phyloP scores from a whole-genome alignment of 768 basidiomycete genomes.

The Dioszegia crocea region DNA sequence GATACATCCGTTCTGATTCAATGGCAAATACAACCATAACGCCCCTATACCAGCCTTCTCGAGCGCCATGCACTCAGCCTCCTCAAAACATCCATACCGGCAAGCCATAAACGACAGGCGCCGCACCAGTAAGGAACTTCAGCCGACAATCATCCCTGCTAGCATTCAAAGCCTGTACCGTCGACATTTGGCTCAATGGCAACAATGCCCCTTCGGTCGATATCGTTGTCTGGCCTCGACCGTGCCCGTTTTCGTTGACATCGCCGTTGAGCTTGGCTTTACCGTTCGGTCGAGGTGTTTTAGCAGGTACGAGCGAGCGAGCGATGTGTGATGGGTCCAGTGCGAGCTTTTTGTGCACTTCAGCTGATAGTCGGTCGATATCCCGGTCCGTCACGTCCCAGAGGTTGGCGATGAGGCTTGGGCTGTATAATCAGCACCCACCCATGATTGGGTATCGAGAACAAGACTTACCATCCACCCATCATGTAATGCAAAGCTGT shows the following conservation, averaged over 20 bases:
- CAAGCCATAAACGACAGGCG: slow-evolving; percentile 91
- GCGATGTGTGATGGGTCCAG: slow-evolving; percentile 51
- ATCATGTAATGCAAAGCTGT: slow-evolving; percentile 94
- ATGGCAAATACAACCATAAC: too few species aligned
- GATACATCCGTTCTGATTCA: too few species aligned
- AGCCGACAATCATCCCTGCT: slow-evolving; percentile 80
- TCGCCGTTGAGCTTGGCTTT: too few species aligned
- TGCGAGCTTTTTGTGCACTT: slow-evolving; percentile 70
- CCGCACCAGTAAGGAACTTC: slow-evolving; percentile 89
- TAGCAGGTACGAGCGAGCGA: too few species aligned
- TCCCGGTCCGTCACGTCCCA: slow-evolving; percentile 99
- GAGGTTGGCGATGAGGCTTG: slow-evolving; percentile 85
- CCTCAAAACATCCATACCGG: slow-evolving; percentile 65
- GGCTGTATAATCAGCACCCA: slow-evolving; percentile 54
- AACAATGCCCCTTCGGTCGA: slow-evolving; percentile 2
- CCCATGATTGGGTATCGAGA: too few species aligned
- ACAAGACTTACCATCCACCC: slow-evolving; percentile 91
- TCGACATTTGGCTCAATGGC: slow-evolving; percentile 51
- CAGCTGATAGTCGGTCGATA: slow-evolving; percentile 84
- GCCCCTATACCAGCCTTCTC: too few species aligned
- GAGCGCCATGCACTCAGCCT: too few species aligned
- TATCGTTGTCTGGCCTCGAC: neutral
- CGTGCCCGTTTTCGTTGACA: too few species aligned
- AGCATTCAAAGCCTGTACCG: slow-evolving; percentile 72
- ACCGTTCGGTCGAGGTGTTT: too few species aligned